phyloP scores from a whole-genome alignment of 805 yeast species.

The Barnettozyma populi region DNA sequence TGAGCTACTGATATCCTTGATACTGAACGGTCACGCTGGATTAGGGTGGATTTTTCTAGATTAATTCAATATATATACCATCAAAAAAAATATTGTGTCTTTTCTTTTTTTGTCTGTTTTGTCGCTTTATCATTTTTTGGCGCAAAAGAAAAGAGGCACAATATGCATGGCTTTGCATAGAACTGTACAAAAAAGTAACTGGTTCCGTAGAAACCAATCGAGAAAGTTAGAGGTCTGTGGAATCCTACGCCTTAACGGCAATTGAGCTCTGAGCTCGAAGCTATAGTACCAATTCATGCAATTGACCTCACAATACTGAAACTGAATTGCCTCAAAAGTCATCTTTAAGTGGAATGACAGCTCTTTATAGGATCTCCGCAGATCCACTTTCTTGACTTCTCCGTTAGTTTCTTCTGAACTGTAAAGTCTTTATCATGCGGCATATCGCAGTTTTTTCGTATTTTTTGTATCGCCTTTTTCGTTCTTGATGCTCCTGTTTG shows the following conservation, averaged over 20 bases:
- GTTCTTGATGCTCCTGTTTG: constrained; percentile 1
- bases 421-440: constrained; percentile 5
- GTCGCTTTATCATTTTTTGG: neutral
- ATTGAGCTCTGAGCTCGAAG: neutral
- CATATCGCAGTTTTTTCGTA: neutral
- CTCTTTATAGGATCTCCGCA: neutral
- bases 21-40: neutral
- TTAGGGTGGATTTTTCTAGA: constrained; percentile 1
- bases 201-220: neutral
- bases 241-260: neutral
- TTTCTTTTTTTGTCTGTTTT: constrained; percentile 1
- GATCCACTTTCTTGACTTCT: neutral
- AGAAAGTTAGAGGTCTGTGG: neutral
- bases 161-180: neutral
- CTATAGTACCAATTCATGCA: neutral
- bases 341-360: neutral
- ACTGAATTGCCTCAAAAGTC: neutral
- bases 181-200: neutral
- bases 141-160: neutral
- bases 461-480: constrained; percentile 1
- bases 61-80: neutral
- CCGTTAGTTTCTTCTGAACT: neutral
- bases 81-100: constrained; percentile 1
- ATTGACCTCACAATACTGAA: neutral
- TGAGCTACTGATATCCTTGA: neutral